These are phyloP conservation scores for Primulina eburnea DNA, from an alignment of 257 asterid genomes.

Conservation along the genomic window DNA sequence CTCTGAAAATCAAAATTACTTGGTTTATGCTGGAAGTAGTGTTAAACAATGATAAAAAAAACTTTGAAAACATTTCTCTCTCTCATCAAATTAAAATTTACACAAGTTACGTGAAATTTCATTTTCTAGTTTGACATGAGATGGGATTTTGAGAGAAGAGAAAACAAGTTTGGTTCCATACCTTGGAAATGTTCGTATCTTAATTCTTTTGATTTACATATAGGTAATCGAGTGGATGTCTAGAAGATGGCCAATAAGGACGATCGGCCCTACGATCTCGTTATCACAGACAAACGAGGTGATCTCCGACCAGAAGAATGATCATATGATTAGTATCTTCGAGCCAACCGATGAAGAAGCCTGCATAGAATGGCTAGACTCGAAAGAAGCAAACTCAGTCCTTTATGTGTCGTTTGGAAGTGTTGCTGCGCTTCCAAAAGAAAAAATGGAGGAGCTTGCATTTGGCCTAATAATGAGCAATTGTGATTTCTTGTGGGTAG, in stretches of 20 bases:
- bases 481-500: constrained; percentile 36
- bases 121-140: too few species aligned
- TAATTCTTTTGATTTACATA: background rate
- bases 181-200: too few species aligned
- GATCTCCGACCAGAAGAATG: constrained; percentile 10
- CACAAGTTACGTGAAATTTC: too few species aligned
- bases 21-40: too few species aligned
- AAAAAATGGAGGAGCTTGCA: constrained; percentile 46
- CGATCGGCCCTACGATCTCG: constrained; percentile 34
- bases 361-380: constrained; percentile 34
- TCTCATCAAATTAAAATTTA: too few species aligned
- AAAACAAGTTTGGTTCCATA: background rate
- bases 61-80: too few species aligned
- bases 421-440: constrained; percentile 17
- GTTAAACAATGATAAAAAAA: too few species aligned
- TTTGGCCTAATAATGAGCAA: constrained; percentile 23
- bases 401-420: constrained; percentile 40
- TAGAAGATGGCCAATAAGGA: constrained; percentile 25
- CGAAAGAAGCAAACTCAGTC: constrained; percentile 12
- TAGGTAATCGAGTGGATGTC: constrained; percentile 35
- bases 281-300: background rate
- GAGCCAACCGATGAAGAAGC: constrained; percentile 27
- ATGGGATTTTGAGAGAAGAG: too few species aligned
- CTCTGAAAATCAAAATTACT: too few species aligned
- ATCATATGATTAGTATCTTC: constrained; percentile 23